Percentiles rank a stretch among this genome's conserved stretches.
Evolutionary conservation across 2,329 filamentous ascomycete species (phyloP).

Genomic region (Cladophialophora immunda): DNA sequence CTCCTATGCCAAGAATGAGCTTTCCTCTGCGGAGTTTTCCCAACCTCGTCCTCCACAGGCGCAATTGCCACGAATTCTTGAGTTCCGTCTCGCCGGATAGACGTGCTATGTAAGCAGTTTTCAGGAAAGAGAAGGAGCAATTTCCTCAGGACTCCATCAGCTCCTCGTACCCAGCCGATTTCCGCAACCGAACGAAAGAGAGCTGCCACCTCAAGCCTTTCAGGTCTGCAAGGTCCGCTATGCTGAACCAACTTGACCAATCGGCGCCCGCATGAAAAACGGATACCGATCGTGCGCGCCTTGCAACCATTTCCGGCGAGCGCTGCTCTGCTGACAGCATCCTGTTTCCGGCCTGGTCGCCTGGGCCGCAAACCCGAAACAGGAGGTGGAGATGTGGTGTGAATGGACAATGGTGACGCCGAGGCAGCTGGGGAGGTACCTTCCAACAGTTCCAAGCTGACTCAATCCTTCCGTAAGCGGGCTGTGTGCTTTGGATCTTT

Average conservation of each 20-base stretch:
- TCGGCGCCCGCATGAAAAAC: slow-evolving; percentile 17
- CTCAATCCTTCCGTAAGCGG: slow-evolving; percentile 31
- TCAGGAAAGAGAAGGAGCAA: neutral
- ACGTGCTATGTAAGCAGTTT: slow-evolving; percentile 11
- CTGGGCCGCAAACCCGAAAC: slow-evolving; percentile 12
- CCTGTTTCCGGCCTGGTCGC: slow-evolving; percentile 12
- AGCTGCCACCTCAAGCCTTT: neutral
- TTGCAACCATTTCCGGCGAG: slow-evolving; percentile 11
- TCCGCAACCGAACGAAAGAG: slow-evolving; percentile 14
- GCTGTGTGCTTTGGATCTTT: slow-evolving; percentile 3
- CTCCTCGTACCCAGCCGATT: slow-evolving; percentile 5
- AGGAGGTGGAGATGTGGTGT: slow-evolving; percentile 3
- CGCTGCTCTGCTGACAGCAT: slow-evolving; percentile 6
- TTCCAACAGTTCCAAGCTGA: slow-evolving; percentile 11
- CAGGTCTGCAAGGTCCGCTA: slow-evolving; percentile 3
- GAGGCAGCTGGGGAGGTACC: slow-evolving; percentile 3
- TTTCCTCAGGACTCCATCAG: neutral
- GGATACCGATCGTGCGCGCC: slow-evolving; percentile 13
- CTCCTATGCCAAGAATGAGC: neutral
- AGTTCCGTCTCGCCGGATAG: slow-evolving; percentile 15
- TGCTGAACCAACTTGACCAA: slow-evolving; percentile 8
- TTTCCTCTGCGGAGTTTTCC: neutral
- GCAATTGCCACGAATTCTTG: neutral
- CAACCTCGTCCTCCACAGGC: neutral
- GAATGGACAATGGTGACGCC: slow-evolving; percentile 13